Base-by-base conservation (phyloP, 257 asterid genomes). In the Lithospermum erythrorhizon region DNA sequence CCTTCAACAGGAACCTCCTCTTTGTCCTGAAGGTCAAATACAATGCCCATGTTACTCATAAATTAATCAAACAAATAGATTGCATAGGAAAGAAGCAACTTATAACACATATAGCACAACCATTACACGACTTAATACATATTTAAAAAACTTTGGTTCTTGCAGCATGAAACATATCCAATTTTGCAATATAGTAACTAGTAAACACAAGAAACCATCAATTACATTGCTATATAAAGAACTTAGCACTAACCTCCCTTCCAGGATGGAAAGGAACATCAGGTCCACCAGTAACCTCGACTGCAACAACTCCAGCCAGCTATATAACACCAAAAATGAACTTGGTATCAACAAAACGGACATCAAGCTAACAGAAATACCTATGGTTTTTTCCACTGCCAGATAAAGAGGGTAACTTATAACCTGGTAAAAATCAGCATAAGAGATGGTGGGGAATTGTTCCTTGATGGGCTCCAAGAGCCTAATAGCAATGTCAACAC, bases 241-340 rank as follows among this genome's bases (percentile, higher is more conserved):
- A 62, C 51, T 21, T 51, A n/a, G 17, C 21, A 80, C 79, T 10
- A 52, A 89, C 97, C 82, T 54, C 82, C 62, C 97, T 81, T 68
- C 95, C 97, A 0, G 95, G 95, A 65, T 84, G 88, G 73, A 89
- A 87, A 49, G 95, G 95, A 65, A 90, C 70, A 20, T 90, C 97
- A 35, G 97, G 97, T 65, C 97, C 97, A 13, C 97, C 99, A 9
- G 99, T 88, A 47, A 93, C 70, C 71, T 93, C 97, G 61, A 93
- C 97, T 47, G 95, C 99, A 67, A 90, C 97, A 61, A 83, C 87
- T 59, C 95, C 97, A 75, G 90, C 97, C 74, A 89, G 69, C 97
- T 89, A 68, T 89, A 68, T 53, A 62, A 41, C 2, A 5, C 68
- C 57, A 58, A 29, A 3, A 11, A 11, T 4, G 20, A 20, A 20